Evolutionary conservation across 1,284 basidiomycete genomes (phyloP).

Genomic region (Microbotryomycetes sp.): DNA sequence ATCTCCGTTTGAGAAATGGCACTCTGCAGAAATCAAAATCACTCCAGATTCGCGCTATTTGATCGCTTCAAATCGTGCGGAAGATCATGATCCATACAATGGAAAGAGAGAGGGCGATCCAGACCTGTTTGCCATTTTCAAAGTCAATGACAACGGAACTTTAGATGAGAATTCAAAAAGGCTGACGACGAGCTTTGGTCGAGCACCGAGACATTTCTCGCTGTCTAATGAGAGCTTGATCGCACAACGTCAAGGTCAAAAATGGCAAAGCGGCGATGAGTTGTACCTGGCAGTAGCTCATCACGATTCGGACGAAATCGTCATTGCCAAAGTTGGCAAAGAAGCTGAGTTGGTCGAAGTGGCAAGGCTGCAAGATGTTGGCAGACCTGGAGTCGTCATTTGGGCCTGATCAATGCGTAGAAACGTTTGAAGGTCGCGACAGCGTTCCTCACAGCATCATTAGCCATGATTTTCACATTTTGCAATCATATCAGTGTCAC

Average conservation of each 20-base stretch:
- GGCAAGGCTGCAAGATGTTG: slow-evolving; percentile 1
- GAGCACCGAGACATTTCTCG: slow-evolving; percentile 23
- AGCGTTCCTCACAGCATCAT: too few relatives aligned
- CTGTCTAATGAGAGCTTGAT: slow-evolving; percentile 8
- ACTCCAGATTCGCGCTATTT: slow-evolving; percentile 9
- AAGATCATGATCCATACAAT: slow-evolving; percentile 24
- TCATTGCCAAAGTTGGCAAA: slow-evolving; percentile 13
- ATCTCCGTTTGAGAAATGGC: slow-evolving; percentile 19
- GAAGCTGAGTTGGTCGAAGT: slow-evolving; percentile 4
- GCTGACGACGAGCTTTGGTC: slow-evolving; percentile 6
- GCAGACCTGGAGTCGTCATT: slow-evolving; percentile 2
- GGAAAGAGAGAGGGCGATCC: slow-evolving; percentile 8
- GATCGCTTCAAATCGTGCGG: slow-evolving; percentile 29
- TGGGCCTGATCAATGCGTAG: not conserved
- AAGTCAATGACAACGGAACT: not conserved
- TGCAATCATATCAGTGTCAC: too few relatives aligned
- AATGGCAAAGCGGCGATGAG: slow-evolving; percentile 3
- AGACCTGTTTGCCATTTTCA: slow-evolving; percentile 24
- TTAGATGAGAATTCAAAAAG: not conserved
- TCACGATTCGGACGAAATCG: slow-evolving; percentile 30
- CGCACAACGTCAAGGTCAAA: not conserved
- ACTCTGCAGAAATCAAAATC: slow-evolving; percentile 25
- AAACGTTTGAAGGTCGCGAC: not conserved
- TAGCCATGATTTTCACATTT: not conserved
- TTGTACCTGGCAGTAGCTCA: slow-evolving; percentile 15